Evolutionary conservation across 345 rosid genomes (phyloP).

Genomic region (Populus pruinosa): DNA sequence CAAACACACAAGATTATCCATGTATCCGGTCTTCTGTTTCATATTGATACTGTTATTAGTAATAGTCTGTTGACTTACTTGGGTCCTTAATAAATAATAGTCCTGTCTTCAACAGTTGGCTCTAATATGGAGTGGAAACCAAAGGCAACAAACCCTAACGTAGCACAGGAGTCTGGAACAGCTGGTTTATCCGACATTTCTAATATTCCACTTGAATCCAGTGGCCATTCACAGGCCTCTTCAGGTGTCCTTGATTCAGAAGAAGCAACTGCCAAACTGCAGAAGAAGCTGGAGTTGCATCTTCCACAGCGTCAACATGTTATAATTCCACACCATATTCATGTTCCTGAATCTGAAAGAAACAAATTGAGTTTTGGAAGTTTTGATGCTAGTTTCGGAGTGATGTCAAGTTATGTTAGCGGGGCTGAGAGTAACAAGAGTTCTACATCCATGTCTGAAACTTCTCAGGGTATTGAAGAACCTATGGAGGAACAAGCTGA

Average conservation of each 20-base stretch:
- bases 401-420: constrained; percentile 32
- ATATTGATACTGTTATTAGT: neutral
- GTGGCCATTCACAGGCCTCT: constrained; percentile 31
- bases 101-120: constrained; percentile 40
- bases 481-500: constrained; percentile 46
- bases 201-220: constrained; percentile 41
- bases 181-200: constrained; percentile 46
- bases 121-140: constrained; percentile 89
- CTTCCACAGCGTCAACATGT: constrained; percentile 82
- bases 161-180: constrained; percentile 47
- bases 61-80: neutral
- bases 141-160: constrained; percentile 53
- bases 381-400: constrained; percentile 75
- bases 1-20: neutral
- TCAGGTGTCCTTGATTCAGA: constrained; percentile 46
- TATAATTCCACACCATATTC: constrained; percentile 85
- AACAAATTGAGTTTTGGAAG: constrained; percentile 91
- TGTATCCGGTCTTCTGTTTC: neutral
- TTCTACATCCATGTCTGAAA: constrained; percentile 58
- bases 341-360: constrained; percentile 90
- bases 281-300: constrained; percentile 66
- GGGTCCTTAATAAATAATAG: constrained; percentile 15
- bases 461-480: constrained; percentile 57
- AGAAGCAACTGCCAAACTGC: constrained; percentile 60
- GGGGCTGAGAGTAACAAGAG: constrained; percentile 62